A percentile compares a stretch with the other conserved stretches of the same genome.
These are phyloP conservation scores for Ascoidea rubescens DNA, from an alignment of 805 yeast species.

Conservation along the genomic window DNA sequence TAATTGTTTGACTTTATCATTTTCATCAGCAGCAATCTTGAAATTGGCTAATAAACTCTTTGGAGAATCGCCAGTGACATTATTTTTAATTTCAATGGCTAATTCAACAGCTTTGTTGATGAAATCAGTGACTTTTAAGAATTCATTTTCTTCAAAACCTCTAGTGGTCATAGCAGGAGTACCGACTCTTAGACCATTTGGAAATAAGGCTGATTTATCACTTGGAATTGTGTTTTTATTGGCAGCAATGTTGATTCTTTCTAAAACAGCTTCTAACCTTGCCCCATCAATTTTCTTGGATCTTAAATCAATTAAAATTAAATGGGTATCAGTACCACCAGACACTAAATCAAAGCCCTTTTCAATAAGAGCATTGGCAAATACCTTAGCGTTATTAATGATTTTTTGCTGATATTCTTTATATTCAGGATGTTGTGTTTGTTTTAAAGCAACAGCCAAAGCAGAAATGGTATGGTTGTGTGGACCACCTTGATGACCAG, in stretches of 20 bases:
- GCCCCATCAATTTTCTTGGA: constrained; percentile 93
- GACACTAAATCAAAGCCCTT: constrained; percentile 77
- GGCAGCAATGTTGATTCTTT: constrained; percentile 85
- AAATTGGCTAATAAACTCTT: constrained; percentile 53
- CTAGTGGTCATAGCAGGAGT: constrained; percentile 98
- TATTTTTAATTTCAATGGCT: constrained; percentile 44
- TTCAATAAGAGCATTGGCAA: constrained; percentile 60
- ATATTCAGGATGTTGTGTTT: constrained; percentile 83
- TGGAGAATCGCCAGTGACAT: constrained; percentile 42
- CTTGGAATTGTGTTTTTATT: constrained; percentile 98
- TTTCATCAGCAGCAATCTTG: constrained; percentile 55
- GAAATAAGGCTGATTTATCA: constrained; percentile 90
- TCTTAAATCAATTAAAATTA: constrained; percentile 82
- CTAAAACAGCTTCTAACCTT: constrained; percentile 89
- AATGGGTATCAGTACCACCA: constrained; percentile 94
- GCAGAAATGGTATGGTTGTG: constrained; percentile 99
- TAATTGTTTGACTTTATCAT: constrained; percentile 43
- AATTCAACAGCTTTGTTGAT: constrained; percentile 67
- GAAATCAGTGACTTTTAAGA: constrained; percentile 63
- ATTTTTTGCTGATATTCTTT: constrained; percentile 83
- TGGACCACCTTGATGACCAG: constrained; percentile 99
- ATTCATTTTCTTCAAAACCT: constrained; percentile 84
- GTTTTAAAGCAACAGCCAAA: constrained; percentile 90
- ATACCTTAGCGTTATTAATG: constrained; percentile 71
- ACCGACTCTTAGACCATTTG: constrained; percentile 96